A percentile compares a stretch with the other conserved stretches of the same genome.
Evolutionary conservation across 352 stramenopile genomes (phyloP).

Genomic region (Phytophthora brassicae): DNA sequence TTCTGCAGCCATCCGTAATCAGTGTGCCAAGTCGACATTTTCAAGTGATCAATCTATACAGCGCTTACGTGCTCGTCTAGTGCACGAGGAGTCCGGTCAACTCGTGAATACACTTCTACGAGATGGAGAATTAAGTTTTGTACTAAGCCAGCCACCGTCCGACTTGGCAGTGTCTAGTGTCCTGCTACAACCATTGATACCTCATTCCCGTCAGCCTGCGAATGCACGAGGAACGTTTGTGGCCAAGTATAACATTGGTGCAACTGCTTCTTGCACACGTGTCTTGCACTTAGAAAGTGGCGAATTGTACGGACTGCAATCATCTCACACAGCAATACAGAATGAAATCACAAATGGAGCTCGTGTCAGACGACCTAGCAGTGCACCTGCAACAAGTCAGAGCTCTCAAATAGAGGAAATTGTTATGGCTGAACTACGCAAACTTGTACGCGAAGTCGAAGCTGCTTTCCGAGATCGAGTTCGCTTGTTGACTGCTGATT

Average conservation of each 20-base stretch:
- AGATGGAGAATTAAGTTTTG: slow-evolving; percentile 59
- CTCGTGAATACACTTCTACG: slow-evolving; percentile 44
- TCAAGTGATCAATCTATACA: slow-evolving; percentile 11
- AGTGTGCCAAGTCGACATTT: slow-evolving; percentile 42
- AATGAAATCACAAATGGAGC: background rate
- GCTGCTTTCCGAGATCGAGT: slow-evolving; percentile 40
- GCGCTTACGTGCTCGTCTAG: slow-evolving; percentile 7
- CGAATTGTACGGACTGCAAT: slow-evolving; percentile 35
- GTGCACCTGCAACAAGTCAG: slow-evolving; percentile 20
- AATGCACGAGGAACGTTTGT: slow-evolving; percentile 48
- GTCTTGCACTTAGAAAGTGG: slow-evolving; percentile 38
- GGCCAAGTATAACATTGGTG: slow-evolving; percentile 53
- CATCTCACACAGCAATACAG: slow-evolving; percentile 17
- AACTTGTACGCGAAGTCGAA: slow-evolving; percentile 53
- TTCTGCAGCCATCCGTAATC: slow-evolving; percentile 17
- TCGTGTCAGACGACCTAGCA: slow-evolving; percentile 17
- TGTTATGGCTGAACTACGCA: slow-evolving; percentile 45
- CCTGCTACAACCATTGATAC: slow-evolving; percentile 51
- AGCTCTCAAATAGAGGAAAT: slow-evolving; percentile 45
- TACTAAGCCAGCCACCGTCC: slow-evolving; percentile 48
- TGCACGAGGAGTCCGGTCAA: slow-evolving; percentile 47
- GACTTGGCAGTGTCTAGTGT: slow-evolving; percentile 46
- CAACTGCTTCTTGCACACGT: slow-evolving; percentile 41
- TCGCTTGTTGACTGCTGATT: slow-evolving; percentile 54
- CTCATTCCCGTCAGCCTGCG: slow-evolving; percentile 27